Conservation (phyloP, 2,329 filamentous ascomycete genomes). For the Periconia macrospinosa region DNA sequence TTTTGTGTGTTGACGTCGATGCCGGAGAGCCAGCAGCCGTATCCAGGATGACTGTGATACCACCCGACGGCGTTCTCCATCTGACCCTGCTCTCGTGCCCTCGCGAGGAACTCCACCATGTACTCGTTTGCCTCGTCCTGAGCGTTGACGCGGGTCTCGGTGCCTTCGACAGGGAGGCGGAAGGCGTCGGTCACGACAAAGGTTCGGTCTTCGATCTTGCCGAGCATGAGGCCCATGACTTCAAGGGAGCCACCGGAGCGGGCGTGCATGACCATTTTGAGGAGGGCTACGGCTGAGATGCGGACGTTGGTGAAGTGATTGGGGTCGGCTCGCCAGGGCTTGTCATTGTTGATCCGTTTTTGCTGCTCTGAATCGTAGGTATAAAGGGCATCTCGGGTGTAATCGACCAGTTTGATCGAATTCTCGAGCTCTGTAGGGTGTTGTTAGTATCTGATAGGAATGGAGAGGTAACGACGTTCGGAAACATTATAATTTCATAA, state of each 20-base stretch:
- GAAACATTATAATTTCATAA: not conserved
- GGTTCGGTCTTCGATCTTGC: constrained; percentile 81
- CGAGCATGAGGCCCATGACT: constrained; percentile 98
- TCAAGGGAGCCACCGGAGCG: constrained; percentile 91
- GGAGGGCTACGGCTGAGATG: constrained; percentile 87
- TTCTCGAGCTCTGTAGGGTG: constrained; percentile 78
- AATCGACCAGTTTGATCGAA: constrained; percentile 76
- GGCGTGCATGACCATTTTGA: constrained; percentile 99
- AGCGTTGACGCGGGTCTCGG: constrained; percentile 97
- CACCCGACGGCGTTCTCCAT: constrained; percentile 94
- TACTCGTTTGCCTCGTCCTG: constrained; percentile 97
- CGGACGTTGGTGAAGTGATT: constrained; percentile 92
- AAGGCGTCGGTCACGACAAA: constrained; percentile 95
- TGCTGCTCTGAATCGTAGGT: constrained; percentile 72
- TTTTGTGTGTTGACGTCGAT: constrained; percentile 91
- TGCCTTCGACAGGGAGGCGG: constrained; percentile 91
- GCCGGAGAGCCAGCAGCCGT: constrained; percentile 95
- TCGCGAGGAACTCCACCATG: constrained; percentile 81
- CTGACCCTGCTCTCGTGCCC: constrained; percentile 73
- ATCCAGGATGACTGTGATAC: constrained; percentile 98
- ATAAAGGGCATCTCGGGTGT: constrained; percentile 88
- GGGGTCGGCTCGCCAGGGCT: constrained; percentile 77
- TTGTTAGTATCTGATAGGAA: constrained; percentile 21
- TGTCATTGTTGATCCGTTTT: constrained; percentile 63
- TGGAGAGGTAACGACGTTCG: not conserved